Conservation (phyloP, 441 rosid genomes). For the Eugenia klotzschiana region DNA sequence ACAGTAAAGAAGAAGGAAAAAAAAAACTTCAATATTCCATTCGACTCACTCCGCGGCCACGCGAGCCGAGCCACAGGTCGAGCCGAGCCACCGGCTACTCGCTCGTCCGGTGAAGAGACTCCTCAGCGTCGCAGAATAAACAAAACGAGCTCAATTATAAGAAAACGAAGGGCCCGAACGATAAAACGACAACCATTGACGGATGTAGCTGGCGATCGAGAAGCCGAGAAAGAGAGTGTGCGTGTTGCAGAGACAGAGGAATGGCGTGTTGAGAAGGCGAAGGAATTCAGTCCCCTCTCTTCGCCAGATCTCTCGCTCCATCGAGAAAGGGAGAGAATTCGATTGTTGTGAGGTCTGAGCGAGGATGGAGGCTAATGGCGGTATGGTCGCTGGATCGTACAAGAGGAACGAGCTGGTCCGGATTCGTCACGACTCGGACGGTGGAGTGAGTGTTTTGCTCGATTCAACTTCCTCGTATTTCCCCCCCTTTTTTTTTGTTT, state of each 20-base stretch:
- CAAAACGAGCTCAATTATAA: background rate
- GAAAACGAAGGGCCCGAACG: background rate
- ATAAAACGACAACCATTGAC: constrained; percentile 5
- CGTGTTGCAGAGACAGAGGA: background rate
- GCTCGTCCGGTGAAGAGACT: constrained; percentile 19
- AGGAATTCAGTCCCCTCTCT: background rate
- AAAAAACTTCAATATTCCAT: no score
- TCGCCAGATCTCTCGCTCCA: background rate
- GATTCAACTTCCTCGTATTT: background rate
- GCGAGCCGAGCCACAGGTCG: background rate
- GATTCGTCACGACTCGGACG: constrained; percentile 83
- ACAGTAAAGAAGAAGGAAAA: no score
- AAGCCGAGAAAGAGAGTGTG: background rate
- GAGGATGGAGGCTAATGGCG: constrained; percentile 71
- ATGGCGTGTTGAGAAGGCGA: constrained; percentile 50
- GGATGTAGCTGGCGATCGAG: background rate
- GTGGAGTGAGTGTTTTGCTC: constrained; percentile 49
- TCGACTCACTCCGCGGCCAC: background rate
- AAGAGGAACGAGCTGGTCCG: constrained; percentile 84
- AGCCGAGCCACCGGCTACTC: constrained; percentile 13
- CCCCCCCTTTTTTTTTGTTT: background rate
- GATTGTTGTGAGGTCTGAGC: background rate
- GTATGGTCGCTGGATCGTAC: constrained; percentile 92
- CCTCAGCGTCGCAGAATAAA: background rate
- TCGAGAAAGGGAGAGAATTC: constrained; percentile 2